Evolutionary conservation across 129 eudicot genomes (phyloP).

Genomic region (Pittosporum tobira): DNA sequence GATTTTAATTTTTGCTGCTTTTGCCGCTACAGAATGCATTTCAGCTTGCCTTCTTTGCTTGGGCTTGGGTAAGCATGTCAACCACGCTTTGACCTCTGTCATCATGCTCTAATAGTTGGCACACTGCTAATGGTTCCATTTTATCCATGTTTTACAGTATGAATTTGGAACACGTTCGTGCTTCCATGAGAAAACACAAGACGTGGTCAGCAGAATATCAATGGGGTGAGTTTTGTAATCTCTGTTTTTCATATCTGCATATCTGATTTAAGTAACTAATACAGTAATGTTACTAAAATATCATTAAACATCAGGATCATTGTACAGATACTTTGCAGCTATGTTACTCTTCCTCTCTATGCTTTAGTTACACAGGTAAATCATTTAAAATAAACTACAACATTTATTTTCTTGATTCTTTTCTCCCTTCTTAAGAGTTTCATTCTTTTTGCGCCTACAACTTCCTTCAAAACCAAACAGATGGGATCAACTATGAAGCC

Average conservation of each 20-base stretch:
- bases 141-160: slow-evolving; percentile 18
- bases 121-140: no score
- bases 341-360: slow-evolving; percentile 63
- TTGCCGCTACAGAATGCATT: slow-evolving; percentile 50
- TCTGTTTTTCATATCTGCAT: not conserved
- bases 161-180: slow-evolving; percentile 46
- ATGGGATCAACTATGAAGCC: slow-evolving; percentile 58
- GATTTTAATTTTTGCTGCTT: not conserved
- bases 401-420: not conserved
- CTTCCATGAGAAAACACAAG: slow-evolving; percentile 36
- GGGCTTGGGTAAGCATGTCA: slow-evolving; percentile 42
- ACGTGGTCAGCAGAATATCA: slow-evolving; percentile 35
- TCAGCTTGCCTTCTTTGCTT: slow-evolving; percentile 61
- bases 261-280: no score
- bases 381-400: not conserved
- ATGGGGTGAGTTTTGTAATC: slow-evolving; percentile 32
- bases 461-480: slow-evolving; percentile 5
- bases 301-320: slow-evolving; percentile 24
- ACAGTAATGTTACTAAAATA: not conserved
- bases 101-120: not conserved
- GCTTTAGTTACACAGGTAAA: slow-evolving; percentile 53
- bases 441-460: not conserved
- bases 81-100: not conserved
- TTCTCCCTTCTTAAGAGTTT: not conserved
- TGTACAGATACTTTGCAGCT: slow-evolving; percentile 49